A percentile compares a stretch with the other conserved stretches of the same genome.
Conservation (phyloP, 1,284 basidiomycete species). For the Somion occarium region DNA sequence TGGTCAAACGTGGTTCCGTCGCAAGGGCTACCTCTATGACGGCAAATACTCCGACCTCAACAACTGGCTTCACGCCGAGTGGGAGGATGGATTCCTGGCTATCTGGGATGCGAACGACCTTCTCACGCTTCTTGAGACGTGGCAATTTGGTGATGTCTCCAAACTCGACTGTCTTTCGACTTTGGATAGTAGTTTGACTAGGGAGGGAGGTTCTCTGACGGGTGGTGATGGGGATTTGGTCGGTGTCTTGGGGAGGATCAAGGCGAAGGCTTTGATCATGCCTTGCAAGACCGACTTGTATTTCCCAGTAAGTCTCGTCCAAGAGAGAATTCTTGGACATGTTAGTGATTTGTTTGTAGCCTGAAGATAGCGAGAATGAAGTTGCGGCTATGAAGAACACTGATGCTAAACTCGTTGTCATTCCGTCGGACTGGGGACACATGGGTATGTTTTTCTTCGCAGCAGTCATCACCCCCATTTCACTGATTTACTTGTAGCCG, state of each 20-base stretch:
- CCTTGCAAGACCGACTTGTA: slow-evolving; percentile 57
- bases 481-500: slow-evolving; percentile 3
- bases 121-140: slow-evolving; percentile 47
- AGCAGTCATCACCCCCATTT: neutral
- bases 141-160: slow-evolving; percentile 46
- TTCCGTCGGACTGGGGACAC: slow-evolving; percentile 56
- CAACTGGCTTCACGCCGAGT: slow-evolving; percentile 45
- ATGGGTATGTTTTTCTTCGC: slow-evolving; percentile 39
- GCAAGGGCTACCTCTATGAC: slow-evolving; percentile 39
- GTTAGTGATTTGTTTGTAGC: slow-evolving; percentile 28
- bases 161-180: slow-evolving; percentile 7
- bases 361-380: slow-evolving; percentile 53
- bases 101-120: slow-evolving; percentile 57
- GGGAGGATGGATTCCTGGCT: slow-evolving; percentile 44
- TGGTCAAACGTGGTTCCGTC: slow-evolving; percentile 57
- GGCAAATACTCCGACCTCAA: slow-evolving; percentile 45
- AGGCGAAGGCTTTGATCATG: slow-evolving; percentile 50
- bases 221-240: slow-evolving; percentile 18
- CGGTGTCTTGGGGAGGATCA: slow-evolving; percentile 19
- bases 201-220: slow-evolving; percentile 11
- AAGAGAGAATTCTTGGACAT: neutral
- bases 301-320: slow-evolving; percentile 28
- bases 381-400: slow-evolving; percentile 36
- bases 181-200: slow-evolving; percentile 11
- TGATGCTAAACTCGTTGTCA: slow-evolving; percentile 39